phyloP scores from a whole-genome alignment of 208 protist species.

The Trypanosoma conorhini region DNA sequence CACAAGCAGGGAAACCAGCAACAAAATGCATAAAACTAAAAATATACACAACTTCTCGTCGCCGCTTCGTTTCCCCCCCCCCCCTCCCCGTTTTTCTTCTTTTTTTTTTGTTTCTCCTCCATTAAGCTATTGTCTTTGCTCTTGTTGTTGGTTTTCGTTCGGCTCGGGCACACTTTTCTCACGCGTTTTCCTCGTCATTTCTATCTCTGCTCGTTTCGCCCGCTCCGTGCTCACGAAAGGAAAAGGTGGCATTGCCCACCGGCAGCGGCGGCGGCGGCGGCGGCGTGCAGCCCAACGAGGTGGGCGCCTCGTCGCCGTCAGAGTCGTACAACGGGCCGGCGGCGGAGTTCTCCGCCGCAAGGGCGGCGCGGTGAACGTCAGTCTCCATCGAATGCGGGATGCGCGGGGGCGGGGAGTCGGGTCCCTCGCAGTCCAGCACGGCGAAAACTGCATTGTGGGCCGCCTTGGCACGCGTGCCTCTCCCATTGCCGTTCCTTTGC shows the following conservation, averaged over 20 bases:
- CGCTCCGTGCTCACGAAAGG: background rate
- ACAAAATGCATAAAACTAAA: background rate
- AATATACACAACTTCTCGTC: background rate
- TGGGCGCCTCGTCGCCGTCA: slow-evolving; percentile 29
- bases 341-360: slow-evolving; percentile 39
- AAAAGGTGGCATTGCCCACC: background rate
- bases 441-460: background rate
- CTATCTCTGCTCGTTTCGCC: background rate
- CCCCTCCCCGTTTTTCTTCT: background rate
- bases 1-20: too few relatives aligned
- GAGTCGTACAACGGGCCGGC: slow-evolving; percentile 65
- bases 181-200: background rate
- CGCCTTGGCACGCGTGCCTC: slow-evolving; percentile 18
- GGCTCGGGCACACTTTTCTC: background rate
- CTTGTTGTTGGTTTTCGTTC: background rate
- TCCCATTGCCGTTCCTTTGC: background rate
- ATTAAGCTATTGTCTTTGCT: background rate
- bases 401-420: slow-evolving; percentile 63
- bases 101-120: background rate
- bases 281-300: slow-evolving; percentile 45
- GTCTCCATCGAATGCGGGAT: slow-evolving; percentile 25
- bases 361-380: background rate
- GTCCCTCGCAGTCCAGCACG: slow-evolving; percentile 23
- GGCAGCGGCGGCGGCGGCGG: slow-evolving; percentile 46
- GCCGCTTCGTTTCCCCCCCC: background rate